Conservation (phyloP, 169 alveolate genomes). For the Babesia ovis region DNA sequence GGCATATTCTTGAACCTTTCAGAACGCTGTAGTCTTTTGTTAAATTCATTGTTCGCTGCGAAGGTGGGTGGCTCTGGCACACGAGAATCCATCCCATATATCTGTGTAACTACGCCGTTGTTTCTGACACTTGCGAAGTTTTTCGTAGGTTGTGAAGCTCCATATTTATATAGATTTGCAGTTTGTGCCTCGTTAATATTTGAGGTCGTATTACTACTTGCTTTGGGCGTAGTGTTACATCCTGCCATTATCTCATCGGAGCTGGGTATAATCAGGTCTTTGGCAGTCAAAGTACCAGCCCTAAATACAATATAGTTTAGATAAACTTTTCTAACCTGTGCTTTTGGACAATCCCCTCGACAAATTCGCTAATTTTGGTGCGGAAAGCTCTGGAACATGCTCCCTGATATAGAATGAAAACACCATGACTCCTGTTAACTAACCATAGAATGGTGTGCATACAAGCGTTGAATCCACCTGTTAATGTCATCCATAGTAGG, state of each 20-base stretch:
- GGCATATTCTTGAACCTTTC: conserved; percentile 5
- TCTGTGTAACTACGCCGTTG: not conserved
- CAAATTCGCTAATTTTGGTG: conserved; percentile 34
- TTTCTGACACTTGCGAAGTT: not conserved
- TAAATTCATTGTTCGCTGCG: not conserved
- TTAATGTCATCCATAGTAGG: conserved; percentile 48
- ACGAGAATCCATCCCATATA: not conserved
- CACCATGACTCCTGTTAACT: not conserved
- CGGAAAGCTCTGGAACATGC: conserved; percentile 44
- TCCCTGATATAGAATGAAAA: conserved; percentile 4
- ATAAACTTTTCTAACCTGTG: conserved; percentile 21
- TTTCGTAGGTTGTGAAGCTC: too few species aligned
- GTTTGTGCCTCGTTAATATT: too few species aligned
- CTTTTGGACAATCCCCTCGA: conserved; percentile 31
- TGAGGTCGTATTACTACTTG: not conserved
- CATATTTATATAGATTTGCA: too few species aligned
- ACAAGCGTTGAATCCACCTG: conserved; percentile 52
- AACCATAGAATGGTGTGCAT: conserved; percentile 54
- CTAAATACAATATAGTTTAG: not conserved
- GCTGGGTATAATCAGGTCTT: conserved; percentile 41
- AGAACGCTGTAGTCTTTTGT: conserved; percentile 13
- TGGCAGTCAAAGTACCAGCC: conserved; percentile 14
- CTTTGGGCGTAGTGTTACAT: not conserved
- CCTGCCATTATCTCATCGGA: conserved; percentile 13
- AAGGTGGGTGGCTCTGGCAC: too few species aligned